Percentiles rank a stretch among this genome's conserved stretches.
Evolutionary conservation across 371 early-diverging fungal species (phyloP).

Genomic region (Nematocida sp.): DNA sequence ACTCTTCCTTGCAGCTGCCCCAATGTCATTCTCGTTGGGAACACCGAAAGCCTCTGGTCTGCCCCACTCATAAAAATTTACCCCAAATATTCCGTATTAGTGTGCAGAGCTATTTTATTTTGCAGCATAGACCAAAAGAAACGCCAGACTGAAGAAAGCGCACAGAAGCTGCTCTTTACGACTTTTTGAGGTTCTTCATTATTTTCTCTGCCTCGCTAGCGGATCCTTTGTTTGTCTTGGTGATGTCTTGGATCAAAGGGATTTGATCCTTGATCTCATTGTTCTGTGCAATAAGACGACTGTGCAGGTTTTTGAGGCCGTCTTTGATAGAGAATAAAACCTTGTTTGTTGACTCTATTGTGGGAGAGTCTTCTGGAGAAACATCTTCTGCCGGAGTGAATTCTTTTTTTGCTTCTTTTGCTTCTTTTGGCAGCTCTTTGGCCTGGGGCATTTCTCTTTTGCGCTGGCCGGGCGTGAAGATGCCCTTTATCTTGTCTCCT

Average conservation of each 20-base stretch:
- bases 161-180: background rate
- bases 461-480: constrained; percentile 9
- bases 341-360: constrained; percentile 25
- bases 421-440: background rate
- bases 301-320: constrained; percentile 26
- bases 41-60: constrained; percentile 58
- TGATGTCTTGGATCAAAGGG: constrained; percentile 43
- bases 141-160: background rate
- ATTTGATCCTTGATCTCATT: constrained; percentile 37
- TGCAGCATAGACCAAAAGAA: background rate
- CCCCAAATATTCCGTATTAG: too few relatives aligned
- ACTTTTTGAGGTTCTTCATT: constrained; percentile 36
- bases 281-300: constrained; percentile 13
- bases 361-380: background rate
- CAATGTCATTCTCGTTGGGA: constrained; percentile 71
- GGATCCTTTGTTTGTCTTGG: constrained; percentile 20
- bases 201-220: constrained; percentile 24
- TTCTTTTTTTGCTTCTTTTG: background rate
- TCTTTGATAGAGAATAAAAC: constrained; percentile 32
- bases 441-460: background rate
- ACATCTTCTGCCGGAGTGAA: background rate
- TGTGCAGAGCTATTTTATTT: too few relatives aligned
- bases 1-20: constrained; percentile 82
- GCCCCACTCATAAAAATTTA: constrained; percentile 18
- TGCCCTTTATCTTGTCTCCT: constrained; percentile 21